Evolutionary conservation across 495 filamentous ascomycete genomes (phyloP).

Genomic region (Penicillium coprophilum): DNA sequence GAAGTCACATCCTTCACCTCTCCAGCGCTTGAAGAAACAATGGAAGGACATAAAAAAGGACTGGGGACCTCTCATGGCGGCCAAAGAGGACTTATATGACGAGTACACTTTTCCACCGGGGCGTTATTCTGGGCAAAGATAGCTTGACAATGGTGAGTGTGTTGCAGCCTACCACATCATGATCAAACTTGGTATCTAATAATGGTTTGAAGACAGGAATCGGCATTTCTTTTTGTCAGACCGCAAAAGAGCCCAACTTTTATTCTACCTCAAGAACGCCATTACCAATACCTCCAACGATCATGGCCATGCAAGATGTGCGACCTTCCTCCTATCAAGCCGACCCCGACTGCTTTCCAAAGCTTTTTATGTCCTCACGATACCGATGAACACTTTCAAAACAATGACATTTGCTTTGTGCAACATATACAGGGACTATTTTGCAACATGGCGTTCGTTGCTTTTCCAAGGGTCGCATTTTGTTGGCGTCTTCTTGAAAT

Average conservation of each 20-base stretch:
- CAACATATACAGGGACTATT: background rate
- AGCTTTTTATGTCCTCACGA: background rate
- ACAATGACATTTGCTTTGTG: background rate
- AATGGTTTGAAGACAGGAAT: background rate
- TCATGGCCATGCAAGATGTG: background rate
- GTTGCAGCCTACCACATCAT: background rate
- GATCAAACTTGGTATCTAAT: background rate
- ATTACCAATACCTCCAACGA: background rate
- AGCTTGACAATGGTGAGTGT: constrained; percentile 1
- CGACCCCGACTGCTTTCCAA: background rate
- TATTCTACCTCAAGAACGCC: background rate
- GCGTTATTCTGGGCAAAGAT: constrained; percentile 10
- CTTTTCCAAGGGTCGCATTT: background rate
- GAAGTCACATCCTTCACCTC: constrained; percentile 2
- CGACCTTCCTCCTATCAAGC: background rate
- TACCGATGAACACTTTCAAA: background rate
- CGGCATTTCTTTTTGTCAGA: background rate
- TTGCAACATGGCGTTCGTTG: background rate
- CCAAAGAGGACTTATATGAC: constrained; percentile 8
- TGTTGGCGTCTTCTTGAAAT: background rate
- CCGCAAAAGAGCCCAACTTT: background rate
- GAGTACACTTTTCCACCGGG: constrained; percentile 13
- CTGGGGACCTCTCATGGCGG: constrained; percentile 12
- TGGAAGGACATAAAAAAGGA: constrained; percentile 7
- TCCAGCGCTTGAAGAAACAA: constrained; percentile 5